Conservation (phyloP, 1,284 basidiomycete species). For the Microbotryum saponariae region DNA sequence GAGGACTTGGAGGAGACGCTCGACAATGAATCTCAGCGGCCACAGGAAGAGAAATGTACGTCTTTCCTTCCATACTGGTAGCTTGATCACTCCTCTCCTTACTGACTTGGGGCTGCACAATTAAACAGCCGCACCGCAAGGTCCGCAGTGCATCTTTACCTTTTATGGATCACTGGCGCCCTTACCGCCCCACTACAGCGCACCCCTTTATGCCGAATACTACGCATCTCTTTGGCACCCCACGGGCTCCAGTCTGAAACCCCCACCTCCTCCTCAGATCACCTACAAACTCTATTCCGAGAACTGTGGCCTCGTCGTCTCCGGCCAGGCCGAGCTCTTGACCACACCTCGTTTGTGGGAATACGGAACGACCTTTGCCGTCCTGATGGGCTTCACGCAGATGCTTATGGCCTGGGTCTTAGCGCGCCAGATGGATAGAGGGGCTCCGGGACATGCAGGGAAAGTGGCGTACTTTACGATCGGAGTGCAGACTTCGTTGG, state of each 20-base stretch:
- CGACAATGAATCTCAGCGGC: constrained; percentile 19
- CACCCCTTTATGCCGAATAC: constrained; percentile 32
- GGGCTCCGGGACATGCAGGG: constrained; percentile 10
- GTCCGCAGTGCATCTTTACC: constrained; percentile 36
- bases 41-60: background rate
- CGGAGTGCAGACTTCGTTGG: constrained; percentile 35
- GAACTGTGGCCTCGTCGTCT: constrained; percentile 38
- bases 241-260: constrained; percentile 33
- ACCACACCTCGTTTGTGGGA: constrained; percentile 35
- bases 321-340: constrained; percentile 21
- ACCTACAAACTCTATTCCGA: constrained; percentile 35
- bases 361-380: constrained; percentile 34
- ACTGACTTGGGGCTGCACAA: background rate
- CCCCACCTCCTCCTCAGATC: constrained; percentile 29
- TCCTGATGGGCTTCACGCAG: constrained; percentile 34
- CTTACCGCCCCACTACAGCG: constrained; percentile 25
- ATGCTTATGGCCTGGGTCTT: constrained; percentile 33
- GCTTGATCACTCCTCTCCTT: background rate
- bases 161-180: constrained; percentile 38
- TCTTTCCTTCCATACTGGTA: background rate
- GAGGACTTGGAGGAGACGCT: constrained; percentile 20
- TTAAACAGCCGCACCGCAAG: constrained; percentile 1
- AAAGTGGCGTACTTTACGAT: constrained; percentile 36
- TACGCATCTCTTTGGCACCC: constrained; percentile 35
- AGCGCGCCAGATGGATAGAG: constrained; percentile 39